Conservation (phyloP, 2,329 filamentous ascomycete genomes). For the Emergomyces africanus region DNA sequence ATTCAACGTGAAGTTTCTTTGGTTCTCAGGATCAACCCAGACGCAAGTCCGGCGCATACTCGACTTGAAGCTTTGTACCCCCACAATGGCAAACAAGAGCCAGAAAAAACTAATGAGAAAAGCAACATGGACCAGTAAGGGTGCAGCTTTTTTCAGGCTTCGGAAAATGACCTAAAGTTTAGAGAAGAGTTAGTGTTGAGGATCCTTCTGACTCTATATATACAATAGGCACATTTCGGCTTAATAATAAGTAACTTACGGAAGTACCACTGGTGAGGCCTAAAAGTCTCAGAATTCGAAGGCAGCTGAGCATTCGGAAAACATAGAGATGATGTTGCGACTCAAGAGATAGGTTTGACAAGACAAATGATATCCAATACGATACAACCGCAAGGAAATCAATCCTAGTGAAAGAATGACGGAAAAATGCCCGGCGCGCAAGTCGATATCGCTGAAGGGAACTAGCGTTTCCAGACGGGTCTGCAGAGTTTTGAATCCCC, state of each 20-base stretch:
- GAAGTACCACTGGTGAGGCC: constrained; percentile 88
- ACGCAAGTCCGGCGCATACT: constrained; percentile 66
- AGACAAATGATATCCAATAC: constrained; percentile 79
- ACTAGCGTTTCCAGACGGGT: constrained; percentile 49
- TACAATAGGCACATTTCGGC: neutral
- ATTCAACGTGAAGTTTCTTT: constrained; percentile 30
- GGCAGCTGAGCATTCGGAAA: constrained; percentile 91
- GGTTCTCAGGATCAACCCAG: constrained; percentile 52
- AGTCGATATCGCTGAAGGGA: constrained; percentile 74
- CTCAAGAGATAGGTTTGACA: constrained; percentile 60
- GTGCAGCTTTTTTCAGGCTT: constrained; percentile 90
- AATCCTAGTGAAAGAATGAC: constrained; percentile 89
- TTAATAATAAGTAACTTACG: constrained; percentile 39
- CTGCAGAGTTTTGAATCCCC: constrained; percentile 50
- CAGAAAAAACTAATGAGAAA: constrained; percentile 96
- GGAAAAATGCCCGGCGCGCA: constrained; percentile 79
- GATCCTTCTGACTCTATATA: neutral
- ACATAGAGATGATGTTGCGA: constrained; percentile 62
- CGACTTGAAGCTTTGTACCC: constrained; percentile 89
- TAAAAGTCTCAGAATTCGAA: constrained; percentile 83
- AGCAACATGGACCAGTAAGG: constrained; percentile 79
- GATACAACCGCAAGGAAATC: constrained; percentile 92
- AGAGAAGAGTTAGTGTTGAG: constrained; percentile 11
- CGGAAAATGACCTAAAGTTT: constrained; percentile 64
- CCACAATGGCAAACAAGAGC: constrained; percentile 92